Conservation (phyloP, 1,139 yeast genomes). For the Geotrichum histeridarum region DNA sequence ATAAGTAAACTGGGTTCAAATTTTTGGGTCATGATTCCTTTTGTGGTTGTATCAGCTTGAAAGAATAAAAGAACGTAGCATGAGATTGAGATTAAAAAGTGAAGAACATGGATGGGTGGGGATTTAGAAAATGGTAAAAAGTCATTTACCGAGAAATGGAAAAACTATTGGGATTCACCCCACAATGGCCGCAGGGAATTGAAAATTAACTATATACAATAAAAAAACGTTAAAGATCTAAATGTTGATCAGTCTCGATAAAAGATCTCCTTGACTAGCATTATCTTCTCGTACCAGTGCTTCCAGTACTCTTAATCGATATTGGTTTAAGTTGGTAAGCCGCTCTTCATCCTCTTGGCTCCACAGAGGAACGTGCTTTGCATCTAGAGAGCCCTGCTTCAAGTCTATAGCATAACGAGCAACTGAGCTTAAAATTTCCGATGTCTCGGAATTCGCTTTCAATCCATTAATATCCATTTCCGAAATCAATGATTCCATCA, state of each 20-base stretch:
- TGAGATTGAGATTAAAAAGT: not conserved
- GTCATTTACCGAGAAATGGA: not conserved
- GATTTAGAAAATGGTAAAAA: not conserved
- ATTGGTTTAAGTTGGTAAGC: conserved; percentile 31
- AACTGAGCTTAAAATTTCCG: conserved; percentile 31
- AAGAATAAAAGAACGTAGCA: not conserved
- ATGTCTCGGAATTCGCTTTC: conserved; percentile 39
- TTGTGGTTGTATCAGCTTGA: not conserved
- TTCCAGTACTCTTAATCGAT: conserved; percentile 27
- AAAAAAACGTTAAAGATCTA: not conserved
- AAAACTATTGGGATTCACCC: not conserved
- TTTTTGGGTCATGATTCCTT: conserved; percentile 5
- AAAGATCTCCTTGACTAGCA: conserved; percentile 4
- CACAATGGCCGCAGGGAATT: not conserved
- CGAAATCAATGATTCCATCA: conserved; percentile 36
- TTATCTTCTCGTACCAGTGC: not conserved
- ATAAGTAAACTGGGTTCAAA: not conserved
- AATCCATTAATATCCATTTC: conserved; percentile 45
- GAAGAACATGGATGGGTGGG: not conserved
- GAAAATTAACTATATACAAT: not conserved
- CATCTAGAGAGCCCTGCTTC: conserved; percentile 25
- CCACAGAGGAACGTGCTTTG: conserved; percentile 33
- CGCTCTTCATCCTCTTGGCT: conserved; percentile 35
- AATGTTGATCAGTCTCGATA: not conserved
- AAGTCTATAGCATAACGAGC: conserved; percentile 23